Evolutionary conservation across 495 filamentous ascomycete species (phyloP).

Genomic region (Penicillium ucsense): DNA sequence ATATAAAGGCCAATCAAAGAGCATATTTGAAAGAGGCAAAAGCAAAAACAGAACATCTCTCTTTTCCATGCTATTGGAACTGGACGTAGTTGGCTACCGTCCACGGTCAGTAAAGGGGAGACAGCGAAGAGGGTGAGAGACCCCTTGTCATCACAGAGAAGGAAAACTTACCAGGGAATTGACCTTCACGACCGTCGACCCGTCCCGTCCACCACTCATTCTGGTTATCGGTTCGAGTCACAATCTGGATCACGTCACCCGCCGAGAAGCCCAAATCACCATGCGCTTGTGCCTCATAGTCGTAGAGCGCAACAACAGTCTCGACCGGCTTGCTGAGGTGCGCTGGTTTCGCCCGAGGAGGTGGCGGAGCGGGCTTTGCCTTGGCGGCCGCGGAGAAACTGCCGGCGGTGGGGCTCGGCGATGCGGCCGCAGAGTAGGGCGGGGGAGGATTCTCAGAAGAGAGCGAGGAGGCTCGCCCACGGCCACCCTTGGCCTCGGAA

Average conservation of each 20-base stretch:
- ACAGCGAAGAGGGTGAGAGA: not conserved
- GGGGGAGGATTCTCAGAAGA: constrained; percentile 57
- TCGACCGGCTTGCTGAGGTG: constrained; percentile 61
- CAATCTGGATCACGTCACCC: constrained; percentile 86
- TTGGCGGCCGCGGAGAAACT: constrained; percentile 59
- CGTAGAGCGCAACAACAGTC: constrained; percentile 77
- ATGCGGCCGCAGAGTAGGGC: constrained; percentile 49
- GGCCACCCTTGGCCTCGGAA: constrained; percentile 21
- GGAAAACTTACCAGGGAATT: constrained; percentile 76
- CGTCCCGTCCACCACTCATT: constrained; percentile 97
- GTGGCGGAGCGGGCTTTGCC: constrained; percentile 81
- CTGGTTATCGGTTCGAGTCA: constrained; percentile 67
- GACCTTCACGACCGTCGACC: constrained; percentile 66
- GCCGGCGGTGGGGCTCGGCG: constrained; percentile 29
- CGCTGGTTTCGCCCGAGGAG: constrained; percentile 82
- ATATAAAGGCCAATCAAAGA: not conserved
- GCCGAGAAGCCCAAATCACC: constrained; percentile 86
- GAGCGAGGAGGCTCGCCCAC: constrained; percentile 29
- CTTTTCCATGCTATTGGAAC: constrained; percentile 24
- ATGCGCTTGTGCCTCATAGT: constrained; percentile 93
- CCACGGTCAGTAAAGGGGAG: constrained; percentile 2
- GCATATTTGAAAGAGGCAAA: not conserved
- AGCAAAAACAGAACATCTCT: not conserved
- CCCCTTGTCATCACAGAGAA: too few relatives aligned
- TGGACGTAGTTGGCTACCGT: constrained; percentile 36